Percentiles rank a stretch among this genome's conserved stretches.
Evolutionary conservation across 1,284 basidiomycete species (phyloP).

Genomic region (Clitocybe nebularis): DNA sequence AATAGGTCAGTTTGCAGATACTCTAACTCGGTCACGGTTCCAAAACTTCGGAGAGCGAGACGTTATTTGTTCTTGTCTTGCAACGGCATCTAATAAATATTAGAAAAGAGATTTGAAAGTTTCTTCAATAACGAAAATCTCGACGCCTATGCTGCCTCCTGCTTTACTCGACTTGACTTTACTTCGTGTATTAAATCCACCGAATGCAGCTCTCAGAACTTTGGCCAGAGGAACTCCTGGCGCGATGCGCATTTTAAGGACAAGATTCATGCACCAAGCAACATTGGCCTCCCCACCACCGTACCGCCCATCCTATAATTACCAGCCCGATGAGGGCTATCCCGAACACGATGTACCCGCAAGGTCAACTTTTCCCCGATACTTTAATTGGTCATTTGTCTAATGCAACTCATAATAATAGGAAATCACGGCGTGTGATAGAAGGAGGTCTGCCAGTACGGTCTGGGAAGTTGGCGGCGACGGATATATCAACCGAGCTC

Average conservation of each 20-base stretch:
- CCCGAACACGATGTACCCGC: too few species aligned
- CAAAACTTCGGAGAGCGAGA: too few species aligned
- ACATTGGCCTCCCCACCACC: neutral
- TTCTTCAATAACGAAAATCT: too few species aligned
- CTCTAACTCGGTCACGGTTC: too few species aligned
- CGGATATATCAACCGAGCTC: slow-evolving; percentile 26
- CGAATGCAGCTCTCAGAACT: slow-evolving; percentile 4
- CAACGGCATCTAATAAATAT: too few species aligned
- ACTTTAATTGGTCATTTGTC: too few species aligned
- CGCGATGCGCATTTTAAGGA: neutral
- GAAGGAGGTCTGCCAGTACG: slow-evolving; percentile 6
- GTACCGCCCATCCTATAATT: neutral
- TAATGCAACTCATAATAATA: neutral
- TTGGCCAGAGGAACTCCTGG: neutral
- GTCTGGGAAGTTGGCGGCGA: slow-evolving; percentile 9
- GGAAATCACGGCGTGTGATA: neutral
- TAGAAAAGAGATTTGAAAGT: too few species aligned
- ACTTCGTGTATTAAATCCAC: slow-evolving; percentile 19
- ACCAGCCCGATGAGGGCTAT: too few species aligned
- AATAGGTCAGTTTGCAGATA: too few species aligned
- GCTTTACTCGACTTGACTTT: slow-evolving; percentile 28
- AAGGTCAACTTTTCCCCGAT: too few species aligned
- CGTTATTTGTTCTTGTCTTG: too few species aligned
- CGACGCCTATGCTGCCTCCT: slow-evolving; percentile 22
- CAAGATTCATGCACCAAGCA: neutral